phyloP scores from a whole-genome alignment of 495 filamentous ascomycete genomes.

The Durotheca rogersii region DNA sequence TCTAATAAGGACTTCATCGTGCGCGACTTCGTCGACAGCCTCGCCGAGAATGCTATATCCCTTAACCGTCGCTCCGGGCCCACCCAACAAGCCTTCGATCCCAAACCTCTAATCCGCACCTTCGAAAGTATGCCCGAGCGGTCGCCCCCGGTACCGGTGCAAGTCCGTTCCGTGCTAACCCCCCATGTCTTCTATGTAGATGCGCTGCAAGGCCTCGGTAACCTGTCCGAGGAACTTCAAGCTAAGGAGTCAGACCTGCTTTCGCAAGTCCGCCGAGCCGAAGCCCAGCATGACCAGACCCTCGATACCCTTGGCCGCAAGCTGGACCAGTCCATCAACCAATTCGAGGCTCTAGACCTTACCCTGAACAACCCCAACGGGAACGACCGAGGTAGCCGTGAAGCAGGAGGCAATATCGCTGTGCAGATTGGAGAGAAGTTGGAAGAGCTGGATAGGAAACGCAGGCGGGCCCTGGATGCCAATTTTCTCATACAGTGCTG shows the following conservation, averaged over 20 bases:
- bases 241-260: conserved; percentile 84
- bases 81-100: conserved; percentile 80
- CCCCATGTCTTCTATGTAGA: conserved; percentile 36
- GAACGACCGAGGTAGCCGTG: conserved; percentile 51
- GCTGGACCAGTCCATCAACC: conserved; percentile 84
- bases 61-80: conserved; percentile 70
- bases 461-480: conserved; percentile 85
- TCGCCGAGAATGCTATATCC: conserved; percentile 81
- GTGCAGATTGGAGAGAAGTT: conserved; percentile 93
- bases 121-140: conserved; percentile 68
- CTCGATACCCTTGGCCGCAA: conserved; percentile 80
- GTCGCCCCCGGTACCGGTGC: background rate
- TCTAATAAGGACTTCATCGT: conserved; percentile 93
- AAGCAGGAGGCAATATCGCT: conserved; percentile 75
- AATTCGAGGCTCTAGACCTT: conserved; percentile 84
- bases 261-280: conserved; percentile 84
- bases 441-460: conserved; percentile 90
- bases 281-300: conserved; percentile 87
- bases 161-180: conserved; percentile 25
- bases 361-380: conserved; percentile 61
- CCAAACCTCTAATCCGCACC: conserved; percentile 92
- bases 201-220: conserved; percentile 71
- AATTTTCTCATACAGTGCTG: conserved; percentile 95
- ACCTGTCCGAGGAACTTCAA: conserved; percentile 83
- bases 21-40: conserved; percentile 91